Percentiles rank a stretch among this genome's conserved stretches.
These are phyloP conservation scores for Paraphysoderma sedebokerense DNA, from an alignment of 371 early-diverging fungal species.

Conservation along the genomic window DNA sequence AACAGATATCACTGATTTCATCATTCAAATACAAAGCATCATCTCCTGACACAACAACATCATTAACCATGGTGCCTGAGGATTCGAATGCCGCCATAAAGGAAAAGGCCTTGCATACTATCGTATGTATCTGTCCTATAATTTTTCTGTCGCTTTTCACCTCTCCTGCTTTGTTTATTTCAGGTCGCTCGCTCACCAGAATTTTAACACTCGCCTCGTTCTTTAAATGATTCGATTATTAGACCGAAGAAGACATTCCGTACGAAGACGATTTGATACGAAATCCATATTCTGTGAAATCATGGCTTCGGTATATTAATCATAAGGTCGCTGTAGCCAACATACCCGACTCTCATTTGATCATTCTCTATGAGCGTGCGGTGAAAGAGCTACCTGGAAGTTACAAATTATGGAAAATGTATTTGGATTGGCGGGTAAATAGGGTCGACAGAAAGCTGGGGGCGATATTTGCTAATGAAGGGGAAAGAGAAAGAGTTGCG, in stretches of 20 bases:
- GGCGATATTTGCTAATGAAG: slow-evolving; percentile 25
- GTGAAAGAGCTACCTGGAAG: slow-evolving; percentile 72
- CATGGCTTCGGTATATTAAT: slow-evolving; percentile 82
- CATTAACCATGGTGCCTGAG: no score
- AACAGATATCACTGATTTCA: no score
- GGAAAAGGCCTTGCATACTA: no score
- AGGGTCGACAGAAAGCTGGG: slow-evolving; percentile 20
- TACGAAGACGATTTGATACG: slow-evolving; percentile 85
- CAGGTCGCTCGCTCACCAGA: no score
- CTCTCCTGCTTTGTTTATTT: no score
- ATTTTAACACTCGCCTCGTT: no score
- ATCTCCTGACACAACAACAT: no score
- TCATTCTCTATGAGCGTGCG: slow-evolving; percentile 73
- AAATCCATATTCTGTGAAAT: slow-evolving; percentile 57
- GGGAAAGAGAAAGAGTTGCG: slow-evolving; percentile 45
- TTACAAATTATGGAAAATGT: slow-evolving; percentile 88
- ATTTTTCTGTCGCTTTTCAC: no score
- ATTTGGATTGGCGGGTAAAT: slow-evolving; percentile 52
- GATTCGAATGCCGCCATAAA: no score
- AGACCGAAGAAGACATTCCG: slow-evolving; percentile 39
- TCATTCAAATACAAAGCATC: no score
- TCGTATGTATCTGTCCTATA: no score
- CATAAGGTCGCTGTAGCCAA: slow-evolving; percentile 35
- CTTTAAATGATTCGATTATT: background rate
- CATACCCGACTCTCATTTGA: slow-evolving; percentile 18